Percentiles rank a stretch among this genome's conserved stretches.
phyloP scores from a whole-genome alignment of 2,329 filamentous ascomycete genomes.

The Hypoxylon sp. region DNA sequence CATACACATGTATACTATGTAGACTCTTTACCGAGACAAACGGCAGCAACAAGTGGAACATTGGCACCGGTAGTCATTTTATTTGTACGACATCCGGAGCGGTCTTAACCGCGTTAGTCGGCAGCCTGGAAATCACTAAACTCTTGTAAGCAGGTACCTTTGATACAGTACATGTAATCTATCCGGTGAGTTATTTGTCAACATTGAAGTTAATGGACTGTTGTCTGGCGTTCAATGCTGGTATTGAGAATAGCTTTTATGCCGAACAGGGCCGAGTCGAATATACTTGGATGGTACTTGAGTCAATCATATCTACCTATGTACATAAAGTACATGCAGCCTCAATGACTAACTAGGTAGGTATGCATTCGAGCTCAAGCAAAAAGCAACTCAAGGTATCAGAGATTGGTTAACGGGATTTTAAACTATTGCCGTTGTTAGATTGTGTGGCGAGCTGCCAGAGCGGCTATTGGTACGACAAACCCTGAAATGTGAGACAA shows the following conservation, averaged over 20 bases:
- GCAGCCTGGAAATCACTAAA: not conserved
- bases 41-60: slow-evolving; percentile 31
- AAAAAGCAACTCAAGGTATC: not conserved
- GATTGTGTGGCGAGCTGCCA: slow-evolving; percentile 27
- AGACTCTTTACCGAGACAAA: slow-evolving; percentile 28
- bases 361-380: not conserved
- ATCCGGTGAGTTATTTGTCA: not conserved
- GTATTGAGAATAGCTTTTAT: not conserved
- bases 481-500: slow-evolving; percentile 34
- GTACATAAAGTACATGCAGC: not conserved
- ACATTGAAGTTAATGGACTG: not conserved
- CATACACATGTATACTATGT: not conserved
- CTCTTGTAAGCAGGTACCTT: not conserved
- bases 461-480: slow-evolving; percentile 35
- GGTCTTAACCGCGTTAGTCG: not conserved
- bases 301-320: not conserved
- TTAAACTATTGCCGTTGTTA: slow-evolving; percentile 6
- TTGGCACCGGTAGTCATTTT: slow-evolving; percentile 24
- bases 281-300: not conserved
- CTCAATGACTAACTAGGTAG: not conserved
- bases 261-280: not conserved
- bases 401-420: not conserved
- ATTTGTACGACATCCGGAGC: slow-evolving; percentile 11
- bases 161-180: not conserved
- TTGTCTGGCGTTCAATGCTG: not conserved